Conservation (phyloP, 257 asterid genomes). For the Solanum sejunctum region DNA sequence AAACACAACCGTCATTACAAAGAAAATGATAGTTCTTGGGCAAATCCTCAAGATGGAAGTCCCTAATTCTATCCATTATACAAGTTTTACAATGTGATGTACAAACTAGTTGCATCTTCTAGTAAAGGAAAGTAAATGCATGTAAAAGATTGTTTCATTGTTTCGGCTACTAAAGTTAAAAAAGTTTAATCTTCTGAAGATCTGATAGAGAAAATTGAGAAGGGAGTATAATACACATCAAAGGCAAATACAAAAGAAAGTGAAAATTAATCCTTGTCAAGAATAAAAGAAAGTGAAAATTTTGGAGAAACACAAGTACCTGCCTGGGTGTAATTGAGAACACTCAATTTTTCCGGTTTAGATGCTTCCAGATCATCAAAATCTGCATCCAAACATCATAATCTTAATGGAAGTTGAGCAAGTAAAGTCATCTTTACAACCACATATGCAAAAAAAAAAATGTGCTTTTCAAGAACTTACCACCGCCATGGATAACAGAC, state of each 20-base stretch:
- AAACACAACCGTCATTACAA: not conserved
- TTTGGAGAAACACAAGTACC: conserved; percentile 51
- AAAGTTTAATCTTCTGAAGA: not conserved
- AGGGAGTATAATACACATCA: not conserved
- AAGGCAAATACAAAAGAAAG: not conserved
- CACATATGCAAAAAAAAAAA: not conserved
- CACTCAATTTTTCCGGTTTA: conserved; percentile 38
- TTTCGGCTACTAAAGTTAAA: not conserved
- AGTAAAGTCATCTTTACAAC: not conserved
- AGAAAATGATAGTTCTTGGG: not conserved
- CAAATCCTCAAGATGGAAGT: not conserved
- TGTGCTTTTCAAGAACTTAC: conserved; percentile 21
- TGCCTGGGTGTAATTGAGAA: conserved; percentile 91
- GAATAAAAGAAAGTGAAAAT: not conserved
- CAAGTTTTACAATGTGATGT: not conserved
- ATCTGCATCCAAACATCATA: conserved; percentile 25
- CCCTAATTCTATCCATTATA: not conserved
- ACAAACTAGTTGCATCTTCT: not conserved
- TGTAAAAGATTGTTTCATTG: not conserved
- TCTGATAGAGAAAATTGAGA: not conserved
- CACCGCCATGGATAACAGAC: conserved; percentile 87
- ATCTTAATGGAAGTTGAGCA: not conserved
- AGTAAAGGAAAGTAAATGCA: not conserved
- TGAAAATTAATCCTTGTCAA: not conserved
- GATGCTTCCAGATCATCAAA: conserved; percentile 73